phyloP scores from a whole-genome alignment of 2,329 filamentous ascomycete species.

The Diaporthe sp. region DNA sequence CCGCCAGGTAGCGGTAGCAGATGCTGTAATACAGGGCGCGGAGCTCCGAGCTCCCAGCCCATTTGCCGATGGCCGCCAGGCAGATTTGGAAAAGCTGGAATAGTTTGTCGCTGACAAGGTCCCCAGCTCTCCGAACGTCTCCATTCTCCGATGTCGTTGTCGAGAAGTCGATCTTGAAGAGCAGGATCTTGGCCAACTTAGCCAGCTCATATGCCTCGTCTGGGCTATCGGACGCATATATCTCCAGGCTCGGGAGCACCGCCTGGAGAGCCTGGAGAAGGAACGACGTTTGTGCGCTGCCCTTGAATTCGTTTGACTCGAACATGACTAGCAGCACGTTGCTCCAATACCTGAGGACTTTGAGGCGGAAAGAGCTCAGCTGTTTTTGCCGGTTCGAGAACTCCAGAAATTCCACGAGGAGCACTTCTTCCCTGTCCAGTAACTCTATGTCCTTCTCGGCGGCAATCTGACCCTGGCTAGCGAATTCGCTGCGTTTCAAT shows the following conservation, averaged over 20 bases:
- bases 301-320: conserved; percentile 82
- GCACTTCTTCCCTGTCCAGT: conserved; percentile 68
- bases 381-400: conserved; percentile 73
- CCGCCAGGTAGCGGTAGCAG: conserved; percentile 84
- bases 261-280: conserved; percentile 88
- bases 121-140: conserved; percentile 62
- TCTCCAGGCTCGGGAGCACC: conserved; percentile 87
- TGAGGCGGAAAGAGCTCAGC: conserved; percentile 66
- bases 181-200: conserved; percentile 76
- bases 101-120: conserved; percentile 87
- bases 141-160: conserved; percentile 53
- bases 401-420: conserved; percentile 69
- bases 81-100: conserved; percentile 92
- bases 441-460: conserved; percentile 58
- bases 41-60: conserved; percentile 75
- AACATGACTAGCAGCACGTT: conserved; percentile 87
- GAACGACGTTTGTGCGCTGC: conserved; percentile 77
- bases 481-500: conserved; percentile 73
- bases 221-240: conserved; percentile 75
- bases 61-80: conserved; percentile 80
- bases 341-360: conserved; percentile 84
- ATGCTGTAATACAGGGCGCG: conserved; percentile 92
- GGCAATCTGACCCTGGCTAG: conserved; percentile 59
- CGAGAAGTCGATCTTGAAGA: conserved; percentile 76
- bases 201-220: conserved; percentile 81